Evolutionary conservation across 441 rosid species (phyloP).

Genomic region (Populus hybrid): DNA sequence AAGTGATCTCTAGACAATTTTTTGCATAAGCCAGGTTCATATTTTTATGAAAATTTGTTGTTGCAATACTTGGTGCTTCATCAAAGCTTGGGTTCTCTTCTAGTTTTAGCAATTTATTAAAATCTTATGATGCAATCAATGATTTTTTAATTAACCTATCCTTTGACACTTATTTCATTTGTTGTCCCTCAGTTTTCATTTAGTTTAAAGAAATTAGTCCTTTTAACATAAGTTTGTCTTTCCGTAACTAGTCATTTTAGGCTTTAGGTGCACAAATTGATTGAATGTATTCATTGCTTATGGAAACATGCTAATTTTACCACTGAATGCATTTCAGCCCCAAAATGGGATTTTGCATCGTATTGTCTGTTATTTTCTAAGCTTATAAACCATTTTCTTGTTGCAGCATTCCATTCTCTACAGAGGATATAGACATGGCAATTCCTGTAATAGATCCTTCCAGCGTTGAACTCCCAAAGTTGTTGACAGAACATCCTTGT

Average conservation of each 20-base stretch:
- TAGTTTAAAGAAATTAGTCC: background rate
- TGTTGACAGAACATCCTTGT: constrained; percentile 60
- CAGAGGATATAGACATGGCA: constrained; percentile 94
- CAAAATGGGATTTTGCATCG: background rate
- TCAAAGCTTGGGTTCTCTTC: background rate
- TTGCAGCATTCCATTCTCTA: constrained; percentile 88
- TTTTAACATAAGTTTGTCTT: background rate
- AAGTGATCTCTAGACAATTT: background rate
- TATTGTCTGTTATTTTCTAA: background rate
- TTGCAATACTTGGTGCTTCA: background rate
- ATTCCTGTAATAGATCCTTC: constrained; percentile 81
- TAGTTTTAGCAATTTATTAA: background rate
- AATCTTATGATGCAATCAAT: background rate
- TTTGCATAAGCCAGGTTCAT: background rate
- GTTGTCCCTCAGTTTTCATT: background rate
- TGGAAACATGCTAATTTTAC: background rate
- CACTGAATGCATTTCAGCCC: background rate
- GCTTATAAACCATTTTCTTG: background rate
- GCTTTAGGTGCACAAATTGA: background rate
- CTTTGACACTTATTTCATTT: background rate
- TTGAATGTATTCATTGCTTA: too few species aligned
- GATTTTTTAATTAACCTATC: background rate
- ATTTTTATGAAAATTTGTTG: too few species aligned
- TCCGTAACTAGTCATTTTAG: too few species aligned
- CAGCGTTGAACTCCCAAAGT: constrained; percentile 50